phyloP scores from a whole-genome alignment of 176 grass and related monocot genomes.

The Thinopyrum elongatum region DNA sequence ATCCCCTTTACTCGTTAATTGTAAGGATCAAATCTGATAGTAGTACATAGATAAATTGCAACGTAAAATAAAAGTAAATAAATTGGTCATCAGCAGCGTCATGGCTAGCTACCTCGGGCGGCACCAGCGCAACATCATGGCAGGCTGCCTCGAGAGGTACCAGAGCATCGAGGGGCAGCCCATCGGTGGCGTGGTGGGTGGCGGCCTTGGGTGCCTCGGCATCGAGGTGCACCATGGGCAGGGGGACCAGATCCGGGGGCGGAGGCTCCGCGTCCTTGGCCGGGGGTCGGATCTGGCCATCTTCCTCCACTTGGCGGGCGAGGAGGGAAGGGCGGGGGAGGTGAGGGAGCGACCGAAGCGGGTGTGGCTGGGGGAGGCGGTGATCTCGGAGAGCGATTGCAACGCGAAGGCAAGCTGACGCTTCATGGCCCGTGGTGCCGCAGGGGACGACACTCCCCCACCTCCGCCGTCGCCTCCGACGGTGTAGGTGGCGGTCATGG shows the following conservation, averaged over 20 bases:
- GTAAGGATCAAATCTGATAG: no score
- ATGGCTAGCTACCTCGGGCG: no score
- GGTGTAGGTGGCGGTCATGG: conserved; percentile 29
- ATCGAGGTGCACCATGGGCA: conserved; percentile 26
- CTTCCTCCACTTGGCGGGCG: conserved; percentile 35
- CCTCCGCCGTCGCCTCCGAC: background rate
- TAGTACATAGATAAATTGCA: no score
- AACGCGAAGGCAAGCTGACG: background rate
- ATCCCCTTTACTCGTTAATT: no score
- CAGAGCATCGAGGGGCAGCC: no score
- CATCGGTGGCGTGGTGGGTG: background rate
- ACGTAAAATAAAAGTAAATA: no score
- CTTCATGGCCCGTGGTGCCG: conserved; percentile 36
- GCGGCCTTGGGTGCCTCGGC: conserved; percentile 20
- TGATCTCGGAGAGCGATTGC: no score
- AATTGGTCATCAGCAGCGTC: no score
- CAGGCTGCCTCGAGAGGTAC: no score
- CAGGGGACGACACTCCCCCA: background rate
- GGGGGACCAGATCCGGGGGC: conserved; percentile 25
- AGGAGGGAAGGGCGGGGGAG: background rate
- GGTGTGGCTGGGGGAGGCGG: conserved; percentile 45
- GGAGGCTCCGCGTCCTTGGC: background rate
- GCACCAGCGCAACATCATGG: no score
- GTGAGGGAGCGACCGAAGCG: conserved; percentile 40
- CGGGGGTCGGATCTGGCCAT: conserved; percentile 19